Base-by-base conservation (phyloP, 2,329 filamentous ascomycete genomes). In the Elsinoe arachidis region DNA sequence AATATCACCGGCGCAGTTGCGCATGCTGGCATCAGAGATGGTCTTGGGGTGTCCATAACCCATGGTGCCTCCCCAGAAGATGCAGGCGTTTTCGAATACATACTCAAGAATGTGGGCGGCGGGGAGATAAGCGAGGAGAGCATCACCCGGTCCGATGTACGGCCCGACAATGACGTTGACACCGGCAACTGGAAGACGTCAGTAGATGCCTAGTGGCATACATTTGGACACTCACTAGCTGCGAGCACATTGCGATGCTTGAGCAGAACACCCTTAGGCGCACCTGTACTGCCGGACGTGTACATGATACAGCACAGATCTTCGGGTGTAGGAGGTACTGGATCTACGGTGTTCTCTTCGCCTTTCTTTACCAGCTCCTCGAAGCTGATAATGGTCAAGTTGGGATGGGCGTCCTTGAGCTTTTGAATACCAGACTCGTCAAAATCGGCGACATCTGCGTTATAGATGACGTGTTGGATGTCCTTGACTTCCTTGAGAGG, bases 41-140 rank as follows among this genome's bases (percentile, higher is more conserved):
- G 93, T 97, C 66, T 89, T 85, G 15, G 90, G 86, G 69, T 88
- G 92, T 60, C 92, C 93, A 71, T 97, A 97, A 58, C 93, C 93
- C 76, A 99, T 85, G 33, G 87, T 91, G 64, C 86, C 91, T 64
- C 93, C 93, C 78, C 92, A 88, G 74, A 85, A 93, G 60, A 99
- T 74, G 59, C 87, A 89, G 6, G 92, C 78, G 70, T 95, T 96
- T 74, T 99, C 93, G 63, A 99, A 89, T 59, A 92, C 87, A 72
- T 96, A 93, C 73, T 99, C 93, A 66, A 99, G 84, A 66, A 97
- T 97, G 70, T 99, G 93, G 1, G 93, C 91, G 55, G 95, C 84
- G 1, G 93, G 93, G 12, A 99, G 82, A 72, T 97, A 99, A 19
- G 91, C 90, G 46, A 99, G 80, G 43, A 97, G 78, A 46, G 81